A percentile compares a stretch with the other conserved stretches of the same genome.
Evolutionary conservation across 2,329 filamentous ascomycete species (phyloP).

Genomic region (Aureobasidium melanogenum): DNA sequence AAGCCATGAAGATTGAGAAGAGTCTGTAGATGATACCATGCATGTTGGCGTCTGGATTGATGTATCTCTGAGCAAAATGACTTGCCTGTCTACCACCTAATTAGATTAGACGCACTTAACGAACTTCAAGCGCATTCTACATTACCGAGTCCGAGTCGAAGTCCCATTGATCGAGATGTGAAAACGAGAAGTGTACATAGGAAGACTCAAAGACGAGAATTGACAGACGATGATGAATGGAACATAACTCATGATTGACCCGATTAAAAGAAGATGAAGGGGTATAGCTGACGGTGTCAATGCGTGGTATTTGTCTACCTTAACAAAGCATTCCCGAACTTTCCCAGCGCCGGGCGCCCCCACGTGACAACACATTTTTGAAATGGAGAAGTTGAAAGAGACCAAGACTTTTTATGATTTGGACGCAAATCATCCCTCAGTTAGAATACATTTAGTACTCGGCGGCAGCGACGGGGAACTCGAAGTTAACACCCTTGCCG

Average conservation of each 20-base stretch:
- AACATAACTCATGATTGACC: conserved; percentile 10
- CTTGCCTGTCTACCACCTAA: background rate
- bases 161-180: background rate
- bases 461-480: conserved; percentile 82
- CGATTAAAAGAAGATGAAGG: background rate
- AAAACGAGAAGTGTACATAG: background rate
- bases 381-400: conserved; percentile 1
- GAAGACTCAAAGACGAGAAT: background rate
- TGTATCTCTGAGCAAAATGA: background rate
- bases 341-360: conserved; percentile 10
- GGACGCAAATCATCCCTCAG: conserved; percentile 11
- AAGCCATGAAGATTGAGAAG: conserved; percentile 23
- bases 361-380: conserved; percentile 13
- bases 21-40: conserved; percentile 16
- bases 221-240: background rate
- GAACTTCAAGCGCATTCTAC: background rate
- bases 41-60: background rate
- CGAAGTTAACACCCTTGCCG: conserved; percentile 91
- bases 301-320: conserved; percentile 9
- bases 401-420: conserved; percentile 10
- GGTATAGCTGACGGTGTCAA: conserved; percentile 8
- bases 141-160: background rate
- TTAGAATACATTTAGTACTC: conserved; percentile 61
- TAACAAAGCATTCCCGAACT: conserved; percentile 2
- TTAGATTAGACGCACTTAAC: background rate